phyloP scores from a whole-genome alignment of 768 basidiomycete genomes.

The Holtermannia corniformis region DNA sequence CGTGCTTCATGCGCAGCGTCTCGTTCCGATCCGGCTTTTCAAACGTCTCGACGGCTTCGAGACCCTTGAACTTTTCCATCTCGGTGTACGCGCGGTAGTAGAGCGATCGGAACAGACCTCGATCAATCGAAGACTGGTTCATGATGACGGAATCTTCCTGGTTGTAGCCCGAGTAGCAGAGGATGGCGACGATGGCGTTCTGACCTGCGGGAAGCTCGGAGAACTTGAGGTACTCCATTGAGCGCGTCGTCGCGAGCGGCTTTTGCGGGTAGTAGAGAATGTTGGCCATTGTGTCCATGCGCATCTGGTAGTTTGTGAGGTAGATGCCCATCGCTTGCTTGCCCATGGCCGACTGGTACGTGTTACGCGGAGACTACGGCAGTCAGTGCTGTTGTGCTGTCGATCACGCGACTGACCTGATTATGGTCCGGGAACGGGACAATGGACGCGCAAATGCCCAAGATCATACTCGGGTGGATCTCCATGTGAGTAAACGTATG shows the following conservation, averaged over 20 bases:
- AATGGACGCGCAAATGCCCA: constrained; percentile 96
- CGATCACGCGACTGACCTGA: constrained; percentile 53
- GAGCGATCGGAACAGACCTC: constrained; percentile 95
- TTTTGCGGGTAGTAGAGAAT: constrained; percentile 99
- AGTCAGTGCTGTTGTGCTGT: neutral
- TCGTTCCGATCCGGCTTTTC: constrained; percentile 90
- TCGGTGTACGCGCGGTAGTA: constrained; percentile 99
- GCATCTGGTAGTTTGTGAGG: constrained; percentile 93
- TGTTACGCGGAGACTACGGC: constrained; percentile 93
- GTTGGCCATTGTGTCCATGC: constrained; percentile 99
- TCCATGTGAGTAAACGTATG: constrained; percentile 99
- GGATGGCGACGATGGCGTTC: constrained; percentile 95
- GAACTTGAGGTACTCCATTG: constrained; percentile 99
- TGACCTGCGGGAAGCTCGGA: constrained; percentile 97
- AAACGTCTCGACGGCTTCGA: constrained; percentile 86
- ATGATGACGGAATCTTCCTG: constrained; percentile 99
- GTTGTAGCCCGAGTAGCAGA: constrained; percentile 98
- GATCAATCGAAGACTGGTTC: constrained; percentile 98
- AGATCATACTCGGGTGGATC: constrained; percentile 98
- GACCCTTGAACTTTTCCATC: constrained; percentile 90
- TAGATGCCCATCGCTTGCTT: constrained; percentile 99
- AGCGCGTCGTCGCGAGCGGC: constrained; percentile 93
- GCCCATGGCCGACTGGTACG: constrained; percentile 99
- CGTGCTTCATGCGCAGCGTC: constrained; percentile 93
- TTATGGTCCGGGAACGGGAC: constrained; percentile 99